Evolutionary conservation across 306 rosid genomes (phyloP), one percentile per base, ranked within the genome.

Genomic region (Datisca glomerata): DNA sequence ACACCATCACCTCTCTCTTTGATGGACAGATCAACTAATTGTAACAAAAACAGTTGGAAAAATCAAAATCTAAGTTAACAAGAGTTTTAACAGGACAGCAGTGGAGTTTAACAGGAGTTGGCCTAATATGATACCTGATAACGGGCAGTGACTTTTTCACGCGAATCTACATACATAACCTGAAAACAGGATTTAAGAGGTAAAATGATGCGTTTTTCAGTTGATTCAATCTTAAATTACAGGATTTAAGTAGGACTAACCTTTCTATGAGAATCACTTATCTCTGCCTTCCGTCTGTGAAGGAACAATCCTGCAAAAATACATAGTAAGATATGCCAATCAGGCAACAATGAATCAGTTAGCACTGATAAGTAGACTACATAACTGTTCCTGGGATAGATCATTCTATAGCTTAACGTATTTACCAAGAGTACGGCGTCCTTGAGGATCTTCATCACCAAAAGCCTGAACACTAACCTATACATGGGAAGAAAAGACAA

Each of bases 381-480:
- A n/a, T n/a, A n/a, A n/a, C n/a, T 40, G 59, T 35, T 47, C 43
- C 50, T 3, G 21, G 22, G 20, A 57, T 39, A 45, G 41, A 41
- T 41, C 45, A 48, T 41, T 40, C 46, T 13, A 45, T 38, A 54
- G 53, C 46, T 32, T 47, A 41, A 60, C 60, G n/a, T 47, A 39
- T 53, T 47, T 74, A 89, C 98, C 98, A 19, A 89, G 84, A 32
- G 91, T 89, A 32, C 95, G 75, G 43, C 86, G 78, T 57, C 98
- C 93, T 72, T 75, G 93, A 54, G 86, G 91, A 49, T 89, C 98
- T 65, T 89, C 98, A 55, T 89, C 95, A 51, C 83, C 76, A 62
- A 76, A 89, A 59, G 98, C 95, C 74, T 89, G 98, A 53, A 78
- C 93, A 40, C 93, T 89, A 61, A 89, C 91, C 98, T 89, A 67